Conservation (phyloP, 768 basidiomycete species). For the Naganishia randhawae region DNA sequence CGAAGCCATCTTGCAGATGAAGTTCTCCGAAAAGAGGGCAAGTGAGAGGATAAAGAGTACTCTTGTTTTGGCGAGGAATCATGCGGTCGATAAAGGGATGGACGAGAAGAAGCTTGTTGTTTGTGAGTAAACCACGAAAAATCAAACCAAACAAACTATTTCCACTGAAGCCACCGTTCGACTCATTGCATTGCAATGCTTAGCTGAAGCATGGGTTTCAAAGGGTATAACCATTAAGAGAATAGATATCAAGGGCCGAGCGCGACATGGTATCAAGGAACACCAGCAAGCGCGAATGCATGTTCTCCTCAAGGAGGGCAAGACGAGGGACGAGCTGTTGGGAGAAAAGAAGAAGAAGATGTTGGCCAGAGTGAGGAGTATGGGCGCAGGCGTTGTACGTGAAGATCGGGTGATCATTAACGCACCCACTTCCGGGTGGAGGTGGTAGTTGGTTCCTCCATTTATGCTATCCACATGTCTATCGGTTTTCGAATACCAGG, state of each 20-base stretch:
- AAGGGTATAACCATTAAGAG: constrained; percentile 70
- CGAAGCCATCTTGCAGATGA: constrained; percentile 92
- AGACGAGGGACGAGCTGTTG: constrained; percentile 65
- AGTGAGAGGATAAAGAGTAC: constrained; percentile 81
- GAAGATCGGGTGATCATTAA: constrained; percentile 59
- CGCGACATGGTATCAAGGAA: constrained; percentile 69
- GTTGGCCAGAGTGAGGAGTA: constrained; percentile 70
- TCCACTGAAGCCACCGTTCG: not conserved
- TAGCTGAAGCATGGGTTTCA: constrained; percentile 91
- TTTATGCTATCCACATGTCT: not conserved
- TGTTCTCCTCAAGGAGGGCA: constrained; percentile 75
- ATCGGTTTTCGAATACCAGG: not conserved
- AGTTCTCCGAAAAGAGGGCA: constrained; percentile 89
- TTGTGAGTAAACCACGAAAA: constrained; percentile 57
- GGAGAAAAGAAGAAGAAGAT: constrained; percentile 63
- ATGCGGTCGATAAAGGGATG: constrained; percentile 77
- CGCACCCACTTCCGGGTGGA: constrained; percentile 37
- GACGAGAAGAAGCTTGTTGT: constrained; percentile 70
- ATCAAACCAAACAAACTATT: too few species aligned
- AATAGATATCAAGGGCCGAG: constrained; percentile 78
- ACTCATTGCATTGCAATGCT: constrained; percentile 10
- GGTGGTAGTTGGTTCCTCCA: constrained; percentile 36
- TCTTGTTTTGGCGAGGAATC: constrained; percentile 78
- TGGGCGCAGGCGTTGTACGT: constrained; percentile 63
- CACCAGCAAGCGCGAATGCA: constrained; percentile 72